Conservation (phyloP, 2,329 filamentous ascomycete genomes). For the Gaeumannomyces tritici region DNA sequence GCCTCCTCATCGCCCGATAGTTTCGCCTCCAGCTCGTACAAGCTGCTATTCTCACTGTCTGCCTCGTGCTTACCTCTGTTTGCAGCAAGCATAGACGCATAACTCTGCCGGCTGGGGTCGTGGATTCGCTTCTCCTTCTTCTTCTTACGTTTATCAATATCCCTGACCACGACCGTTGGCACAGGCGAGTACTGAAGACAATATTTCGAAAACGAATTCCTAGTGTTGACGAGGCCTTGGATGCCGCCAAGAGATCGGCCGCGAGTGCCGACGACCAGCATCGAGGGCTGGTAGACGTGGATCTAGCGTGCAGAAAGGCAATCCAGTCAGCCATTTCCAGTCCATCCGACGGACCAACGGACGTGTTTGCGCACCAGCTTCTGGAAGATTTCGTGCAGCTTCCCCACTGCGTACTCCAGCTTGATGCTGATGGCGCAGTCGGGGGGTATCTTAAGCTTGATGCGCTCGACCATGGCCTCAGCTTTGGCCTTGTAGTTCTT, state of each 20-base stretch:
- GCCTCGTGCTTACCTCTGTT: conserved; percentile 47
- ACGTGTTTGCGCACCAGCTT: conserved; percentile 56
- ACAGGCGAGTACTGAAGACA: conserved; percentile 90
- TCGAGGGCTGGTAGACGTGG: conserved; percentile 81
- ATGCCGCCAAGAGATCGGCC: conserved; percentile 78
- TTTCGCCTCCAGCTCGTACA: conserved; percentile 44
- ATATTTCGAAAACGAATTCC: conserved; percentile 84
- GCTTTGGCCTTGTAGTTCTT: conserved; percentile 70
- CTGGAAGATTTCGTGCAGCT: conserved; percentile 83
- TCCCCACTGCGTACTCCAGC: conserved; percentile 80
- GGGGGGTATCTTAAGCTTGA: conserved; percentile 67
- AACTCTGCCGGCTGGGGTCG: conserved; percentile 66
- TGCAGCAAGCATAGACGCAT: conserved; percentile 66
- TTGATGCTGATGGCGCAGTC: conserved; percentile 80
- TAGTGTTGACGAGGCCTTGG: conserved; percentile 67
- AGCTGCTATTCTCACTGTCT: conserved; percentile 41
- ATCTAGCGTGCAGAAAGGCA: conserved; percentile 46
- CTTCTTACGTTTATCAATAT: conserved; percentile 77
- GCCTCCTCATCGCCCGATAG: conserved; percentile 53
- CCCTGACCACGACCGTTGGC: conserved; percentile 84
- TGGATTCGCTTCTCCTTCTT: conserved; percentile 79
- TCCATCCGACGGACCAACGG: not conserved
- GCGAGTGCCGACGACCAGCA: conserved; percentile 82
- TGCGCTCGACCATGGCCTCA: conserved; percentile 60
- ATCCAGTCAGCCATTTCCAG: not conserved